These are phyloP conservation scores for Pleochaeta shiraiana DNA, from an alignment of 2,329 filamentous ascomycete genomes.

Conservation along the genomic window DNA sequence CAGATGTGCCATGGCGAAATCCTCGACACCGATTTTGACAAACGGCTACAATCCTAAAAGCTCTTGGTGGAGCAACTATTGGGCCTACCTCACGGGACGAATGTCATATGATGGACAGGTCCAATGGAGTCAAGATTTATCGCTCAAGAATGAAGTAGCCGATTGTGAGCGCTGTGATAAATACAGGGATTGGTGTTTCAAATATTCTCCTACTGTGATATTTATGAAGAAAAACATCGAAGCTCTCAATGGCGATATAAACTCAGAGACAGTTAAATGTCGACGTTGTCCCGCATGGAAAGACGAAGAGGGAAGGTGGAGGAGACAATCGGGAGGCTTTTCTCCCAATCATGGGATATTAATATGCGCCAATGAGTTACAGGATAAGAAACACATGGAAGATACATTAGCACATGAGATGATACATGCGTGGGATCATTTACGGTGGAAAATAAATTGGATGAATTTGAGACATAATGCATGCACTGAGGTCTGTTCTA, in stretches of 20 bases:
- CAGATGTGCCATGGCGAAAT: background rate
- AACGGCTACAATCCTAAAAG: slow-evolving; percentile 41
- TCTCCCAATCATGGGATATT: slow-evolving; percentile 70
- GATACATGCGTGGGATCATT: slow-evolving; percentile 89
- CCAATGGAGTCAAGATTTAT: slow-evolving; percentile 58
- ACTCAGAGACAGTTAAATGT: slow-evolving; percentile 57
- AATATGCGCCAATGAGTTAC: slow-evolving; percentile 80
- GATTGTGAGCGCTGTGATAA: slow-evolving; percentile 69
- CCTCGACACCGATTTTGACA: slow-evolving; percentile 22
- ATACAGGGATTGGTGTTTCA: slow-evolving; percentile 63
- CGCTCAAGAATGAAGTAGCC: slow-evolving; percentile 48
- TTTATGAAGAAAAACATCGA: slow-evolving; percentile 70
- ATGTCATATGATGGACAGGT: slow-evolving; percentile 47
- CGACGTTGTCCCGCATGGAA: slow-evolving; percentile 46
- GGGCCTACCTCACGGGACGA: slow-evolving; percentile 54
- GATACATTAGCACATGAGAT: slow-evolving; percentile 94
- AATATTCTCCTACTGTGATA: slow-evolving; percentile 65
- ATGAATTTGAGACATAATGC: slow-evolving; percentile 68
- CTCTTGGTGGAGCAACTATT: slow-evolving; percentile 57
- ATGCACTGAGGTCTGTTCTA: slow-evolving; percentile 53
- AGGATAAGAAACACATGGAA: slow-evolving; percentile 61
- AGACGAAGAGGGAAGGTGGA: slow-evolving; percentile 25
- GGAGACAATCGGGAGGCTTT: slow-evolving; percentile 58
- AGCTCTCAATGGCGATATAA: slow-evolving; percentile 56
- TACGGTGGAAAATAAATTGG: slow-evolving; percentile 80